A percentile compares a stretch with the other conserved stretches of the same genome.
Conservation (phyloP, 768 basidiomycete species). For the Kwoniella bestiolae region DNA sequence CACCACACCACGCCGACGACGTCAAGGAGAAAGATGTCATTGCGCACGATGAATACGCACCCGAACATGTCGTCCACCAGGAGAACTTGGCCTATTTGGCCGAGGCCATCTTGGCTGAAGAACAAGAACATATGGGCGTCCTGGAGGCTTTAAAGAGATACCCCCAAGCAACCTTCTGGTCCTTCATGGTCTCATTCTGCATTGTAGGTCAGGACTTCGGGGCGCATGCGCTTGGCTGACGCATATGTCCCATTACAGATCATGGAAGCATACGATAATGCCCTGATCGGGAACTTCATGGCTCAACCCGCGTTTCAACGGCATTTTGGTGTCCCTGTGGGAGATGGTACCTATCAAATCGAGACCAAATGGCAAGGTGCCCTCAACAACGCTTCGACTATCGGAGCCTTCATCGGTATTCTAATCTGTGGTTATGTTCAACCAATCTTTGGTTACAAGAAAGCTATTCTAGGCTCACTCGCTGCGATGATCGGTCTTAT, state of each 20-base stretch:
- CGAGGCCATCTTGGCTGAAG: not conserved
- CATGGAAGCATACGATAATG: slow-evolving; percentile 9
- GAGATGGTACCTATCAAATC: too few species aligned
- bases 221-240: too few species aligned
- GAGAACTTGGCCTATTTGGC: slow-evolving; percentile 5
- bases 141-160: not conserved
- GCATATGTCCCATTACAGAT: too few species aligned
- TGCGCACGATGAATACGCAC: not conserved
- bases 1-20: not conserved
- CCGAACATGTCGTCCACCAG: not conserved
- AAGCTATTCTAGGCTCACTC: too few species aligned
- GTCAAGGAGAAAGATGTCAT: slow-evolving; percentile 3
- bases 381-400: too few species aligned
- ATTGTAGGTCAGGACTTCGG: too few species aligned
- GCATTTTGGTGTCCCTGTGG: too few species aligned
- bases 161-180: too few species aligned
- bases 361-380: too few species aligned
- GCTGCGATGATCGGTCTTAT: not conserved
- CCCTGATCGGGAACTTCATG: slow-evolving; percentile 3
- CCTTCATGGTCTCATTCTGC: too few species aligned
- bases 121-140: slow-evolving; percentile 7
- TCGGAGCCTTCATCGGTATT: not conserved
- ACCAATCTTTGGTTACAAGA: too few species aligned
- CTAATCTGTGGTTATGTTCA: not conserved
- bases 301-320: too few species aligned